Conservation (phyloP, 768 basidiomycete genomes). For the Tricholoma sp. region DNA sequence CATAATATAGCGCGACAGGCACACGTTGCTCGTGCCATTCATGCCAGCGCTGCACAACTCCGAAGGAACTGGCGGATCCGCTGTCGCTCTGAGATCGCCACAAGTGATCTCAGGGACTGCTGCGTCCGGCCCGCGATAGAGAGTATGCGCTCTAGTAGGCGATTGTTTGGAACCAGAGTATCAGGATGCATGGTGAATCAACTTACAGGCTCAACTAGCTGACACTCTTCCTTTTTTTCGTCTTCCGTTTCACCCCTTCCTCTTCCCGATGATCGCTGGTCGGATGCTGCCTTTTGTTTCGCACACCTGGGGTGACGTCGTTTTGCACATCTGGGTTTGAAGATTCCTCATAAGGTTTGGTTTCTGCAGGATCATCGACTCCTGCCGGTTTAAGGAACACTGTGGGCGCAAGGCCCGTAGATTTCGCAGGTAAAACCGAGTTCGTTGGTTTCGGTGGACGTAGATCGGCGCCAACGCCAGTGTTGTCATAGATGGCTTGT, state of each 20-base stretch:
- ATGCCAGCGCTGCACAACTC: neutral
- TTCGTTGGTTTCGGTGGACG: slow-evolving; percentile 20
- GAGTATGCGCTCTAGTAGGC: neutral
- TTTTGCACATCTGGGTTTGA: slow-evolving; percentile 5
- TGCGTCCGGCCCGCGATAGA: neutral
- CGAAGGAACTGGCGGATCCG: neutral
- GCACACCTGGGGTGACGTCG: slow-evolving; percentile 21
- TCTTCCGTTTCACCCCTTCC: slow-evolving; percentile 24
- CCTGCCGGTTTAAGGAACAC: slow-evolving; percentile 53
- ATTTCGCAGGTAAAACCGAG: neutral
- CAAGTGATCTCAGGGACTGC: neutral
- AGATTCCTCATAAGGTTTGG: slow-evolving; percentile 7
- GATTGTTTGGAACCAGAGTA: neutral
- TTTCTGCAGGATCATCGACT: slow-evolving; percentile 42
- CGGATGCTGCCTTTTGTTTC: slow-evolving; percentile 24
- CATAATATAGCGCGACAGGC: neutral
- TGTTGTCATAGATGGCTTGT: slow-evolving; percentile 40
- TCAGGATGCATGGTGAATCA: neutral
- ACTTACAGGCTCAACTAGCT: slow-evolving; percentile 1
- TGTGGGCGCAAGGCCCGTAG: slow-evolving; percentile 2
- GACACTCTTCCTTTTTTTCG: slow-evolving; percentile 24
- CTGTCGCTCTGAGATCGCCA: neutral
- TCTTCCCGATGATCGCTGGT: slow-evolving; percentile 16
- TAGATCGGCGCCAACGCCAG: slow-evolving; percentile 47
- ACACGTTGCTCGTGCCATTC: neutral